Base-by-base conservation (phyloP, 1,139 yeast species). In the Geotrichum macrosporum region DNA sequence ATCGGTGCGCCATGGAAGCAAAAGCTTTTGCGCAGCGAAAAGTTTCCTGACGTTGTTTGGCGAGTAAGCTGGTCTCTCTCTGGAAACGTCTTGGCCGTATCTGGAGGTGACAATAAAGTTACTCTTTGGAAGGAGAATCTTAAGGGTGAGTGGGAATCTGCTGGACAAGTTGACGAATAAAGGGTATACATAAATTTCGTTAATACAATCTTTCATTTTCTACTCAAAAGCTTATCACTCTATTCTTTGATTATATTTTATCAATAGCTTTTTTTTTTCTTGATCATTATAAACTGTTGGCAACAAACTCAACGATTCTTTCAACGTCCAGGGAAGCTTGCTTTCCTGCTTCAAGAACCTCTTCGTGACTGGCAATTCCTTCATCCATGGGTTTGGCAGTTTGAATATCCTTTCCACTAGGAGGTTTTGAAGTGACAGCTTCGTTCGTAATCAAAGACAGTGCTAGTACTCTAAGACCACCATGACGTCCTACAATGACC, bases 31-130 rank as follows among this genome's bases (percentile, higher is more conserved):
- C 80, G 82, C 44, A 76, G 76, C 33, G 95, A 86, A 43, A 83
- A 80, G 62, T 92, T 92, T 74, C 94, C 96, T 15, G 98, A 92
- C 62, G 96, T 89, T 29, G 87, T 94, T 58, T 92, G 98, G 98
- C 81, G 97, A 66, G 95, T 95, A 48, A 84, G 95, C 56, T 92
- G 98, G 98, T 87, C 96, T 16, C 76, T 88, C 57, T 82, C 94
- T 39, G 98, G 98, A 46, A 92, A 92, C 65, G 82, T 92, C 37
- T 77, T 92, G 60, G 98, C 98, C 3, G 86, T 92, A 37, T 81
- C 94, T 47, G 96, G 97, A 34, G 97, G 97, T 46, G 97, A 92
- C 66, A 89, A 88, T 68, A 87, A 85, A 69, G 92, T 92, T 39
- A 87, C 95, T 36, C 76, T 92, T 65, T 92, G 97, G 97, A 89